Evolutionary conservation across 2,329 filamentous ascomycete species (phyloP), one percentile per base, ranked within the genome.

Genomic region (Nigrospora sphaerica): DNA sequence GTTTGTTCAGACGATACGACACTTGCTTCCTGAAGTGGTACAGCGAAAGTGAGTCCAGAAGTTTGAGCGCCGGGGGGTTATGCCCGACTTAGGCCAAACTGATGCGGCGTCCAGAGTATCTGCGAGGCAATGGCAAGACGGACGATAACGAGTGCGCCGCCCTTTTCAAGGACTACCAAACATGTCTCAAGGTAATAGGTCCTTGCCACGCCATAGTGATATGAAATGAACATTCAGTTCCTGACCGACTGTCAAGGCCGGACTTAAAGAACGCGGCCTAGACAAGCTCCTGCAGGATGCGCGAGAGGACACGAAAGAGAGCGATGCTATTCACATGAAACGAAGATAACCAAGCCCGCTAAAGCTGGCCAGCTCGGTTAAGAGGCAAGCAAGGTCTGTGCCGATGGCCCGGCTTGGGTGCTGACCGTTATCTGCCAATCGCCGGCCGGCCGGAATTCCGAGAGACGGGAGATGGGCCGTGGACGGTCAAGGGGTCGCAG

Each of bases 11-110:
- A 65, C 88, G 85, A 58, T 98, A 98, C 64, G 93, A 98, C 66
- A 91, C 86, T 44, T 98, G 93, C 71, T 98, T 98, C 65, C 73
- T 98, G 53, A 97, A 95, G 70, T 98, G 93, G 93, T 98, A 98
- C 67, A 96, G 91, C 63, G 93, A 98, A 70, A 97, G 93, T 96
- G 75, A 49, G 85, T 67, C 31, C 53, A 23, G 45, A 41, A 38
- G 35, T 40, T 12, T 49, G 42, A 19, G 28, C n/a, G n/a, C 42
- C 28, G 39, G 17, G 32, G 23, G 17, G 16, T 44, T 50, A 23
- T 71, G 42, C 48, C 36, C 37, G 38, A 42, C n/a, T 18, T 13
- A 14, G 44, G n/a, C 32, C 28, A 48, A 35, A 18, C 46, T 54
- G 5, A 53, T 44, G 28, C 32, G 1, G 31, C 3, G 23, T 28